These are phyloP conservation scores for Trebouxiophyceae sp. DNA, from an alignment of 163 green algal genomes.

Conservation along the genomic window DNA sequence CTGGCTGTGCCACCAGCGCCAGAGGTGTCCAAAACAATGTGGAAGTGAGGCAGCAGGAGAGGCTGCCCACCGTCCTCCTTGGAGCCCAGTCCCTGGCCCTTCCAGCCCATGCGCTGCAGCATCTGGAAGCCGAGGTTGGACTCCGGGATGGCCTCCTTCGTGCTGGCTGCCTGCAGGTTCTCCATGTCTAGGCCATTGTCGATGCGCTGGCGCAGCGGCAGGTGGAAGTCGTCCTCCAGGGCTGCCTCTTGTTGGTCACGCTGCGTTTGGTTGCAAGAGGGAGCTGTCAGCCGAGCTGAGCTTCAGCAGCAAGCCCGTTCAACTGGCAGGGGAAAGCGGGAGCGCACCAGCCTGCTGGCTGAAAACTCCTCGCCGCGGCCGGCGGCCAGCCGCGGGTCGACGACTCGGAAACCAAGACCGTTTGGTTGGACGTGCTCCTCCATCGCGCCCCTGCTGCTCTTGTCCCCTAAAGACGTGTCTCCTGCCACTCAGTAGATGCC, in stretches of 20 bases:
- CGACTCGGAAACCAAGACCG: no score
- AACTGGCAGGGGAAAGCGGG: no score
- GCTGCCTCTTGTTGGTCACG: neutral
- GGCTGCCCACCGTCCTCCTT: slow-evolving; percentile 38
- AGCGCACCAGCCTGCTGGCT: slow-evolving; percentile 7
- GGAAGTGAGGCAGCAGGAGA: no score
- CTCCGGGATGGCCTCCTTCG: slow-evolving; percentile 23
- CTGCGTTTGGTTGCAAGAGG: no score
- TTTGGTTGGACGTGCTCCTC: no score
- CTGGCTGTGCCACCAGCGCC: no score
- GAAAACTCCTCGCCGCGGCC: slow-evolving; percentile 39
- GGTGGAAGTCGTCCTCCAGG: slow-evolving; percentile 22
- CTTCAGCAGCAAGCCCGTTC: no score
- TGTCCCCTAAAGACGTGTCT: no score
- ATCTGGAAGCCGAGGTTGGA: slow-evolving; percentile 53
- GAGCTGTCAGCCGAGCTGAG: no score
- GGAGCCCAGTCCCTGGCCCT: slow-evolving; percentile 46
- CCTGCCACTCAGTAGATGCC: no score
- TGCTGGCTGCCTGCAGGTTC: slow-evolving; percentile 14
- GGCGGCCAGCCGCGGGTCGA: slow-evolving; percentile 22
- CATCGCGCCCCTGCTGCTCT: no score
- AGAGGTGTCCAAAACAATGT: no score
- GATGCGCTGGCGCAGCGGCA: slow-evolving; percentile 23
- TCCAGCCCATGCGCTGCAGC: slow-evolving; percentile 60
- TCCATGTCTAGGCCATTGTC: slow-evolving; percentile 35